A percentile compares a stretch with the other conserved stretches of the same genome.
Evolutionary conservation across 257 asterid genomes (phyloP).

Genomic region (Henckelia pumila): DNA sequence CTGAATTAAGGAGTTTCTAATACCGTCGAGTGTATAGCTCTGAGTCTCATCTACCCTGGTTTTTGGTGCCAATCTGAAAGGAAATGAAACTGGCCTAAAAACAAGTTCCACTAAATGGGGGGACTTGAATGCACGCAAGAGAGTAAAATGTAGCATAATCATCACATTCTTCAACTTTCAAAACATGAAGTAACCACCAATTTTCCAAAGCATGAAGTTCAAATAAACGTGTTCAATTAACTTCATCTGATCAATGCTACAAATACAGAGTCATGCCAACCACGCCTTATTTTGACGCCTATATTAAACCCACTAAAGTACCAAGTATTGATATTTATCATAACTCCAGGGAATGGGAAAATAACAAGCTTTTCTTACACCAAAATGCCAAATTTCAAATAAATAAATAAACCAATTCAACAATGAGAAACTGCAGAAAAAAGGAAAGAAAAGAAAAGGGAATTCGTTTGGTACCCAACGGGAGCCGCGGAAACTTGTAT

Average conservation of each 20-base stretch:
- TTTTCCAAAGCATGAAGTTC: not conserved
- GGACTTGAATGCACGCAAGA: not conserved
- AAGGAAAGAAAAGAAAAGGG: not conserved
- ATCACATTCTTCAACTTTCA: not conserved
- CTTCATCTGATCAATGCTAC: not conserved
- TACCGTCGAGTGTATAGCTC: slow-evolving; percentile 83
- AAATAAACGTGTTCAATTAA: not conserved
- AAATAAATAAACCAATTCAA: not conserved
- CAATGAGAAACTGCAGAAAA: not conserved
- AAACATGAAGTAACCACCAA: not conserved
- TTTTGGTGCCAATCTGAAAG: slow-evolving; percentile 48
- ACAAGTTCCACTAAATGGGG: slow-evolving; percentile 14
- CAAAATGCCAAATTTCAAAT: not conserved
- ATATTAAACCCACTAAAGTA: too few species aligned
- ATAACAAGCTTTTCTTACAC: not conserved
- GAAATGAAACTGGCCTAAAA: slow-evolving; percentile 15
- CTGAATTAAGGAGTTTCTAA: slow-evolving; percentile 72
- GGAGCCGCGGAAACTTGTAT: slow-evolving; percentile 45
- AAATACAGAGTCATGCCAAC: too few species aligned
- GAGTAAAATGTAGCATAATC: slow-evolving; percentile 3
- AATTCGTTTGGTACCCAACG: slow-evolving; percentile 38
- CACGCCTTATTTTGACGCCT: too few species aligned
- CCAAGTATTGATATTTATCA: too few species aligned
- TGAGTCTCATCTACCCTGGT: slow-evolving; percentile 72
- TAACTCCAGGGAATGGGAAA: too few species aligned